Evolutionary conservation across 768 basidiomycete genomes (phyloP).

Genomic region (Lactarius indigo): DNA sequence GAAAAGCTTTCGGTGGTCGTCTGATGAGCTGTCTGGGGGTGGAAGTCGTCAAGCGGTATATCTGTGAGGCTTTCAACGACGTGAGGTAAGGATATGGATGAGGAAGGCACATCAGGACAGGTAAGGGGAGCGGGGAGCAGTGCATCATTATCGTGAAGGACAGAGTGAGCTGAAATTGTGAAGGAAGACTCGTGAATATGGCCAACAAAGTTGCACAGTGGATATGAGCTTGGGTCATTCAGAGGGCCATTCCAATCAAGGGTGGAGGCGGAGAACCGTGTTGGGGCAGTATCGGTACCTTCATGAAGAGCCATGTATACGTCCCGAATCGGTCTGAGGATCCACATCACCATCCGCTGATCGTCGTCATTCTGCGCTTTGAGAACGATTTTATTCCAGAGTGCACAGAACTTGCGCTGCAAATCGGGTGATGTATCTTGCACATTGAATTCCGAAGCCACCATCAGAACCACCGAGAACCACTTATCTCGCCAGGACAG

Average conservation of each 20-base stretch:
- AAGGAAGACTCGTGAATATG: neutral
- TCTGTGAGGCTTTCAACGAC: neutral
- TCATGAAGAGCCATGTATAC: neutral
- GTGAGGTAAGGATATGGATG: neutral
- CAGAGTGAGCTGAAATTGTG: too few relatives aligned
- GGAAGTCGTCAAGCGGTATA: neutral
- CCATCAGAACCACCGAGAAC: too few relatives aligned
- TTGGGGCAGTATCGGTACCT: neutral
- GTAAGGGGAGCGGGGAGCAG: neutral
- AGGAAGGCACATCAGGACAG: neutral
- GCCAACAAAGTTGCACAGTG: neutral
- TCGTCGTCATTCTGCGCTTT: too few relatives aligned
- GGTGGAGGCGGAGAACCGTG: neutral
- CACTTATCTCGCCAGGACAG: too few relatives aligned
- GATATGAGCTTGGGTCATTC: neutral
- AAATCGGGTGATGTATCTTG: too few relatives aligned
- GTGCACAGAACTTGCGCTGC: too few relatives aligned
- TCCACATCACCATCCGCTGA: too few relatives aligned
- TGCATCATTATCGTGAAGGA: neutral
- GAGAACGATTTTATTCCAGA: too few relatives aligned
- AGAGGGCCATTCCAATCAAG: neutral
- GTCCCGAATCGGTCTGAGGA: neutral
- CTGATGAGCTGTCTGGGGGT: neutral
- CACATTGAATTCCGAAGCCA: too few relatives aligned
- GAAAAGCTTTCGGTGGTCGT: neutral